Evolutionary conservation across 2,329 filamentous ascomycete genomes (phyloP).

Genomic region (Ophiosphaerella narmari): DNA sequence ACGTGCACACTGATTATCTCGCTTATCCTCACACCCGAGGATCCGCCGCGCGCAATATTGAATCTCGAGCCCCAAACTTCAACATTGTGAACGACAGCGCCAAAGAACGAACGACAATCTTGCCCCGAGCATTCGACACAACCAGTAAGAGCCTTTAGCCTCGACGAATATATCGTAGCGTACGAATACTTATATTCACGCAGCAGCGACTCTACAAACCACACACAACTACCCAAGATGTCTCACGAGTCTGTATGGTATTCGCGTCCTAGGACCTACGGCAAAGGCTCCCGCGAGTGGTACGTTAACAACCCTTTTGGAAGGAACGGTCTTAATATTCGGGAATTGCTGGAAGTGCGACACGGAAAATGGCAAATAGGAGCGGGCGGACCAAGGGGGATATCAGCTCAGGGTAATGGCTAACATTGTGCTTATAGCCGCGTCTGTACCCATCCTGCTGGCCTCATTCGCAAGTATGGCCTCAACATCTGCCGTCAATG

Average conservation of each 20-base stretch:
- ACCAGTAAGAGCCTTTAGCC: conserved; percentile 19
- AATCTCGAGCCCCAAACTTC: conserved; percentile 17
- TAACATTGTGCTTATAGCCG: conserved; percentile 59
- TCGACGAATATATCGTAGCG: background rate
- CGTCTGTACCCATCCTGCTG: conserved; percentile 91
- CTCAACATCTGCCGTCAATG: conserved; percentile 79
- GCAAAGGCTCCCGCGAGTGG: conserved; percentile 94
- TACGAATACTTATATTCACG: conserved; percentile 15
- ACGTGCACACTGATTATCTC: conserved; percentile 9
- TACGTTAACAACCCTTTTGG: conserved; percentile 58
- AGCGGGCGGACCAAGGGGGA: conserved; percentile 2
- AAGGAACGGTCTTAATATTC: background rate
- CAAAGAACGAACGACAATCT: conserved; percentile 31
- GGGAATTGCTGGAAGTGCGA: background rate
- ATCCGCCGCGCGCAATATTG: conserved; percentile 33
- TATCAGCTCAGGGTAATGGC: conserved; percentile 20
- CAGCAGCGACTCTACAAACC: conserved; percentile 31
- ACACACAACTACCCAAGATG: conserved; percentile 62
- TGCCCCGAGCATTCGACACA: conserved; percentile 31
- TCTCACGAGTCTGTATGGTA: conserved; percentile 98
- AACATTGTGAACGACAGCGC: conserved; percentile 34
- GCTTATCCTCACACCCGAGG: conserved; percentile 30
- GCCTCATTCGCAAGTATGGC: conserved; percentile 99
- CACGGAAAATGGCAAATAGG: background rate
- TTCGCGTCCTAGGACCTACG: conserved; percentile 95